Evolutionary conservation across 306 rosid genomes (phyloP).

Genomic region (Hylodesmum podocarpum): DNA sequence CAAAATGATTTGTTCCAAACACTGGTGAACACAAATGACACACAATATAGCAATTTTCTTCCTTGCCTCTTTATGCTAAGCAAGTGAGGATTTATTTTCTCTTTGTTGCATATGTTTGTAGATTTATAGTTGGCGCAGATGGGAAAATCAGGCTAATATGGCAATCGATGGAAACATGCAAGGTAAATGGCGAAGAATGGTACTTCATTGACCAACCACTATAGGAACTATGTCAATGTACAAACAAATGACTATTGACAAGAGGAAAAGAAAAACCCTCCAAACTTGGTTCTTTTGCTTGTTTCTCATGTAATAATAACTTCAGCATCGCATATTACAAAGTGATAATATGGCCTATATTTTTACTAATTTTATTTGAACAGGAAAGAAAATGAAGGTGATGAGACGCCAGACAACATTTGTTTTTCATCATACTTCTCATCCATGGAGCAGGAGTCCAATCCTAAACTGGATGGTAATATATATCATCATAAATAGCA

Average conservation of each 20-base stretch:
- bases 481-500: constrained; percentile 11
- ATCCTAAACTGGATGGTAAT: constrained; percentile 90
- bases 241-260: background rate
- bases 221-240: background rate
- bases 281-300: background rate
- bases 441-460: constrained; percentile 97
- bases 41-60: background rate
- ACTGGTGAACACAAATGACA: background rate
- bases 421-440: constrained; percentile 88
- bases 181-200: constrained; percentile 48
- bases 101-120: constrained; percentile 34
- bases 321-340: background rate
- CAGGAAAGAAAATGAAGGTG: constrained; percentile 74
- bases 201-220: constrained; percentile 18
- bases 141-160: constrained; percentile 71
- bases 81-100: constrained; percentile 20
- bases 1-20: constrained; percentile 3
- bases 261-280: background rate
- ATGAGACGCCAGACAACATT: constrained; percentile 92
- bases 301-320: constrained; percentile 5
- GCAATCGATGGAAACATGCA: constrained; percentile 53
- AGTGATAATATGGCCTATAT: background rate
- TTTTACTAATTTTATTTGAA: background rate
- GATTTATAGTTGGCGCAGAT: constrained; percentile 96
- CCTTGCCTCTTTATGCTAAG: background rate